Base-by-base conservation (phyloP, 768 basidiomycete genomes). In the Collybia sordida region DNA sequence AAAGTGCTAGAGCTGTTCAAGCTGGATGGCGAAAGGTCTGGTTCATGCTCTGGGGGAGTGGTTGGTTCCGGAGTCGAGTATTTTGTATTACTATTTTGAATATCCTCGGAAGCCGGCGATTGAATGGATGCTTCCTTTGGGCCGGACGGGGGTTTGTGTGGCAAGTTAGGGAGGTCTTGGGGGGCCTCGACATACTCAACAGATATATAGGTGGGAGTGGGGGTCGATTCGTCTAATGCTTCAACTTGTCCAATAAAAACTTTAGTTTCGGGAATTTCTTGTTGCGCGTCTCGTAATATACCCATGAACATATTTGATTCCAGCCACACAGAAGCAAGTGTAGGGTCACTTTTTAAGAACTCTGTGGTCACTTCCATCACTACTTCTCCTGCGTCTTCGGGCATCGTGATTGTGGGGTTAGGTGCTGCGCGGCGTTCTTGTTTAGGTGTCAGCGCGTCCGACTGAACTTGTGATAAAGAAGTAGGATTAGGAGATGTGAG, bases 1-100 rank as follows among this genome's bases (percentile, higher is more conserved):
- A 21, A 31, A 12, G 53, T 53, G 4, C 40, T 41, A 21, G 44
- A 23, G 35, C 58, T 59, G 14, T 43, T 47, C 25, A 53, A 17
- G 27, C 56, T 59, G 21, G 59, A 53, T 4, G 41, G 25, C 1
- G 51, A 53, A 14, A 24, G 37, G 12, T 41, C 43, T 25, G 49
- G 47, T 21, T 4, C 19, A 31, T 31, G 31, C 31, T 31, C 31
- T 31, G 11, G 9, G 31, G 9, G 9, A 7, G 9, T 31, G 3
- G 31, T 6, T 2, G 9, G 31, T 12, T 31, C 31, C 1, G 14
- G 36, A 5, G 7, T 23, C 11, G 18, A 18, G 9, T 21, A 35
- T 6, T 47, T 21, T 15, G 17, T 35, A 5, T 37, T n/a, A 25
- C 12, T 17, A 23, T 37, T 24, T 19, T 38, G 36, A 8, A 15